Conservation (phyloP, 2,329 filamentous ascomycete species). For the Botrytis fragariae region DNA sequence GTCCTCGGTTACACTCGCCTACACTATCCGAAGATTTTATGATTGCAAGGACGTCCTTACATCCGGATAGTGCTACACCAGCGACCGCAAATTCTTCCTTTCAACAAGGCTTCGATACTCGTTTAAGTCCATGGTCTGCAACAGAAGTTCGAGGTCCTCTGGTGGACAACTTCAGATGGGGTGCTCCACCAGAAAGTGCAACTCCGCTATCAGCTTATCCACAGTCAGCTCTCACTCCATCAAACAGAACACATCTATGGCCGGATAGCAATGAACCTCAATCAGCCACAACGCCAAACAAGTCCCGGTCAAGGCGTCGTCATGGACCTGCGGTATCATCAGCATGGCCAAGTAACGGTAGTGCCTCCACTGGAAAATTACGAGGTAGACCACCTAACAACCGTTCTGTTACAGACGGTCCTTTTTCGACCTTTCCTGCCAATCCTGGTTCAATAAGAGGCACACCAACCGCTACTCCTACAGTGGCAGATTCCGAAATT, state of each 20-base stretch:
- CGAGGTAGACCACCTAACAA: conserved; percentile 78
- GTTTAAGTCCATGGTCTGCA: conserved; percentile 35
- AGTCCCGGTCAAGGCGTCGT: conserved; percentile 55
- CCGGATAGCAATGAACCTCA: conserved; percentile 59
- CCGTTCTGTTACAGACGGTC: conserved; percentile 61
- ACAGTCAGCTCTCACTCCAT: conserved; percentile 73
- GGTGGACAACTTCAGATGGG: conserved; percentile 32
- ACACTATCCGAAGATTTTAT: conserved; percentile 44
- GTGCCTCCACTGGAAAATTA: conserved; percentile 64
- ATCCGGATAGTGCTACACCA: conserved; percentile 42
- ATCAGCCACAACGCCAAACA: conserved; percentile 70
- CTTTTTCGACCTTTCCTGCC: conserved; percentile 67
- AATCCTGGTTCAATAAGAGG: conserved; percentile 50
- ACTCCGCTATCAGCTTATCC: conserved; percentile 70
- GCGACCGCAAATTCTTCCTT: conserved; percentile 39
- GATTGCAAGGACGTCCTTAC: conserved; percentile 38
- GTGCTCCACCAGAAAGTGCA: conserved; percentile 51
- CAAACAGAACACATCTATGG: conserved; percentile 44
- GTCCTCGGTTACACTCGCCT: conserved; percentile 58
- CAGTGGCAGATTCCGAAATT: conserved; percentile 43
- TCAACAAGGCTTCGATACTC: conserved; percentile 29
- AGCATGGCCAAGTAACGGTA: conserved; percentile 72
- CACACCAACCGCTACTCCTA: conserved; percentile 44
- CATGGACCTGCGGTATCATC: conserved; percentile 88
- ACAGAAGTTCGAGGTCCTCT: conserved; percentile 31